These are phyloP conservation scores for Vitis rupestris DNA, from an alignment of 164 flowering plant genomes.

Conservation along the genomic window DNA sequence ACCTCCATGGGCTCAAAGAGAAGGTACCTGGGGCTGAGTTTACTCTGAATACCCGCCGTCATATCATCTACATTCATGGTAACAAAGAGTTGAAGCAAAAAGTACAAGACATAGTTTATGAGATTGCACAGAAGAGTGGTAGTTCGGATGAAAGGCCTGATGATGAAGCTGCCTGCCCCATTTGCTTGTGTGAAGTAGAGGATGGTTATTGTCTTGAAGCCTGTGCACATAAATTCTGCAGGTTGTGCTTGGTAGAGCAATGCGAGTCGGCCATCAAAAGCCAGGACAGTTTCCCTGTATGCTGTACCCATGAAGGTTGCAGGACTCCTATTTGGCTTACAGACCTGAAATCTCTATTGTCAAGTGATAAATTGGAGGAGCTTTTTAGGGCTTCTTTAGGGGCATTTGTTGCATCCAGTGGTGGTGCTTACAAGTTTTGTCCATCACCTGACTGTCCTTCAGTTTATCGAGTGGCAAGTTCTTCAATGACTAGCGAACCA, in stretches of 20 bases:
- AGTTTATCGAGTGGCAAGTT: slow-evolving; percentile 56
- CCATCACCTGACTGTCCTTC: slow-evolving; percentile 95
- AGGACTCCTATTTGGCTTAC: slow-evolving; percentile 41
- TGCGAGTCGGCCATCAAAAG: slow-evolving; percentile 72
- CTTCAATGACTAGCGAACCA: slow-evolving; percentile 35
- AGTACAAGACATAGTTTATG: slow-evolving; percentile 56
- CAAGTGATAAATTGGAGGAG: slow-evolving; percentile 71
- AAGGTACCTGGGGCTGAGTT: slow-evolving; percentile 63
- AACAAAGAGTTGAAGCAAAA: slow-evolving; percentile 54
- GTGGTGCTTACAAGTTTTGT: slow-evolving; percentile 73
- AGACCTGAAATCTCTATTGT: slow-evolving; percentile 58
- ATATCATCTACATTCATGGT: slow-evolving; percentile 59
- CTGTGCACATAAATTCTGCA: slow-evolving; percentile 71
- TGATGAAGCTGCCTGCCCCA: slow-evolving; percentile 55
- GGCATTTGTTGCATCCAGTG: slow-evolving; percentile 63
- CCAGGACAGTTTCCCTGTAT: slow-evolving; percentile 67
- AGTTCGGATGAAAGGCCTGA: slow-evolving; percentile 11
- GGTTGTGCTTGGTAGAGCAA: slow-evolving; percentile 77
- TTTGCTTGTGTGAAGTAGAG: slow-evolving; percentile 87
- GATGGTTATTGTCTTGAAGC: slow-evolving; percentile 66
- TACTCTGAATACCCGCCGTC: slow-evolving; percentile 56
- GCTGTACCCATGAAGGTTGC: slow-evolving; percentile 64
- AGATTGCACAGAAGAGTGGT: slow-evolving; percentile 34
- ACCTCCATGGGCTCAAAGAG: slow-evolving; percentile 73
- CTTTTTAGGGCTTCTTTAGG: slow-evolving; percentile 80